Evolutionary conservation across 2,329 filamentous ascomycete genomes (phyloP), one percentile per base, ranked within the genome.

Genomic region (Parastagonospora avenae): DNA sequence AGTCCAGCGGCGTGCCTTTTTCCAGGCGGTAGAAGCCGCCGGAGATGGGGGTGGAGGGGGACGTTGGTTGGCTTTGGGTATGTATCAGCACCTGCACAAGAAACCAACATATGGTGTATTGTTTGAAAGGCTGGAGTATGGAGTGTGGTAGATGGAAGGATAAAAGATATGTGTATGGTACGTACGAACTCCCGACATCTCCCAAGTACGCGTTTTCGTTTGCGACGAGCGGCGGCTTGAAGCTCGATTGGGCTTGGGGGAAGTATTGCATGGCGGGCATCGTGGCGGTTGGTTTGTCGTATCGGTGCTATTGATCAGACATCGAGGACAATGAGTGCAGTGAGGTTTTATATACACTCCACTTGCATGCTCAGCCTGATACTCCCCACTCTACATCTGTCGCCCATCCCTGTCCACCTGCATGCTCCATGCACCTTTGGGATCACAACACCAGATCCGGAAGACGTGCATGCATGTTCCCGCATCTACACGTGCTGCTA

Each of bases 201-300:
- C 85, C 85, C 3, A 89, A 79, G 67, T 79, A 89, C 28, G 85
- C 85, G 64, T 89, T 89, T 55, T 87, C 83, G 61, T 86, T 86
- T 31, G 85, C 83, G 54, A 89, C 85, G 41, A 87, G 79, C 5
- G 85, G 85, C 3, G 85, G 85, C 63, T 87, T 83, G 74, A 82
- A 87, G 33, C 74, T 77, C 24, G 76, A 79, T 67, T 87, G 84
- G 0, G 84, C 84, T 64, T 85, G 78, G 43, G 79, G 64, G 68
- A 79, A 82, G 73, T 87, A 80, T 44, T 75, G 77, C 68, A 84
- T 79, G 15, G 56, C 42, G 8, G 56, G 56, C 56, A 56, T 59
- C 9, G 7, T 53, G 38, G 30, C 19, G 19, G 19, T 3, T 24
- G n/a, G n/a, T n/a, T n/a, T n/a, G n/a, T n/a, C n/a, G n/a, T n/a